Conservation (phyloP, 257 asterid genomes). For the Plantago elongata region DNA sequence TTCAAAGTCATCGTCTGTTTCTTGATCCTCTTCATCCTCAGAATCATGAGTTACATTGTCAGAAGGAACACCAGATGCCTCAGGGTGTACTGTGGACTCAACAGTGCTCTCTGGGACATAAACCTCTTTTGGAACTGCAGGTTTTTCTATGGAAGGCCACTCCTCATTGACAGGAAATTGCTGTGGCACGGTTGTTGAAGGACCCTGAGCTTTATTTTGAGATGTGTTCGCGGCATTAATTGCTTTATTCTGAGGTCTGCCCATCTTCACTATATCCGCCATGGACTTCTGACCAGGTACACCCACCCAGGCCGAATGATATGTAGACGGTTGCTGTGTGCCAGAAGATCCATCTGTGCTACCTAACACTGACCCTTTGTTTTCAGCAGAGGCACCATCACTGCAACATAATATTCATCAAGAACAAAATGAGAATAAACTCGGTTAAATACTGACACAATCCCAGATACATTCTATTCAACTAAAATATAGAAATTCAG, state of each 20-base stretch:
- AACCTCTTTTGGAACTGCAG: slow-evolving; percentile 34
- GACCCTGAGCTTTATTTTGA: slow-evolving; percentile 33
- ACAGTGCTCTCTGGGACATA: slow-evolving; percentile 33
- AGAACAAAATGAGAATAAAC: slow-evolving; percentile 3
- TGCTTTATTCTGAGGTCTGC: slow-evolving; percentile 55
- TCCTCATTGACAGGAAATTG: slow-evolving; percentile 51
- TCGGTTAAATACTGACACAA: background rate
- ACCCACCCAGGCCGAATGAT: slow-evolving; percentile 66
- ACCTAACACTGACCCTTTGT: slow-evolving; percentile 36
- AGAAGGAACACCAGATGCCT: slow-evolving; percentile 34
- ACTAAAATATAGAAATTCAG: slow-evolving; percentile 1
- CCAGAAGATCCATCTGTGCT: slow-evolving; percentile 43
- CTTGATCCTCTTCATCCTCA: slow-evolving; percentile 45
- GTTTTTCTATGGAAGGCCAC: slow-evolving; percentile 83
- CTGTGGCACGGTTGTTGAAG: slow-evolving; percentile 40
- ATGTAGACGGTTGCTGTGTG: slow-evolving; percentile 41
- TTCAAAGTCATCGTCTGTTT: slow-evolving; percentile 39
- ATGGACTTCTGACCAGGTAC: slow-evolving; percentile 82
- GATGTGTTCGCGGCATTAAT: slow-evolving; percentile 32
- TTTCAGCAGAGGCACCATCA: slow-evolving; percentile 43
- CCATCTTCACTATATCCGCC: slow-evolving; percentile 99
- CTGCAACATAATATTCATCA: slow-evolving; percentile 34
- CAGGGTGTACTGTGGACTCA: slow-evolving; percentile 47
- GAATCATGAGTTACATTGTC: slow-evolving; percentile 32
- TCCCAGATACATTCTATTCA: background rate